These are phyloP conservation scores for Wallacemonas sp. DNA, from an alignment of 208 protist genomes.

Conservation along the genomic window DNA sequence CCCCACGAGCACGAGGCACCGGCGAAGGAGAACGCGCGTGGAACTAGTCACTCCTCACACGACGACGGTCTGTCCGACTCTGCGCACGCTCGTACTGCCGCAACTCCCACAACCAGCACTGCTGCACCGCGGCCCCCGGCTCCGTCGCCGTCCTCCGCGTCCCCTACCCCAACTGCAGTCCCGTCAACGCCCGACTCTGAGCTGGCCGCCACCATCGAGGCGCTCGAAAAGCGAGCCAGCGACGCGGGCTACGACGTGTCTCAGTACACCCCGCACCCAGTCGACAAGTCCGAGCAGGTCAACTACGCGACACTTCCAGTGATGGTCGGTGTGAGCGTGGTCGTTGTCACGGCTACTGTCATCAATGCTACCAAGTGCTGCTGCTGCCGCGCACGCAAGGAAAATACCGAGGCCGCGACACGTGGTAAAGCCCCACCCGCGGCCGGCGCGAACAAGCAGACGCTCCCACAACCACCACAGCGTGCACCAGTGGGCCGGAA, in stretches of 20 bases:
- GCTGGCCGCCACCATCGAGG: not conserved
- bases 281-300: conserved; percentile 11
- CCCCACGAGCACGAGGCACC: no score
- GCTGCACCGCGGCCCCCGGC: no score
- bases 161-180: not conserved
- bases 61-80: no score
- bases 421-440: no score
- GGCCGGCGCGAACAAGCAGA: no score
- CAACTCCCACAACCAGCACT: no score
- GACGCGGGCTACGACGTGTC: conserved; percentile 31
- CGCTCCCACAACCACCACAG: no score
- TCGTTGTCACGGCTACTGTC: conserved; percentile 15
- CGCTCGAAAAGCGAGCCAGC: conserved; percentile 8
- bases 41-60: no score
- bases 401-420: no score
- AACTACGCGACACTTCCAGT: conserved; percentile 19
- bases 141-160: not conserved
- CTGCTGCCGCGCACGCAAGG: not conserved
- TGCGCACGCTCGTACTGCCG: no score
- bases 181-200: not conserved
- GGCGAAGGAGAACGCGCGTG: no score
- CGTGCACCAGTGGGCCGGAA: no score
- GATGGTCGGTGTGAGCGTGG: conserved; percentile 19
- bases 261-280: conserved; percentile 19
- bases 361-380: conserved; percentile 26